Conservation (phyloP, 192 early-diverging fungal species). For the Dissophora ornata region DNA sequence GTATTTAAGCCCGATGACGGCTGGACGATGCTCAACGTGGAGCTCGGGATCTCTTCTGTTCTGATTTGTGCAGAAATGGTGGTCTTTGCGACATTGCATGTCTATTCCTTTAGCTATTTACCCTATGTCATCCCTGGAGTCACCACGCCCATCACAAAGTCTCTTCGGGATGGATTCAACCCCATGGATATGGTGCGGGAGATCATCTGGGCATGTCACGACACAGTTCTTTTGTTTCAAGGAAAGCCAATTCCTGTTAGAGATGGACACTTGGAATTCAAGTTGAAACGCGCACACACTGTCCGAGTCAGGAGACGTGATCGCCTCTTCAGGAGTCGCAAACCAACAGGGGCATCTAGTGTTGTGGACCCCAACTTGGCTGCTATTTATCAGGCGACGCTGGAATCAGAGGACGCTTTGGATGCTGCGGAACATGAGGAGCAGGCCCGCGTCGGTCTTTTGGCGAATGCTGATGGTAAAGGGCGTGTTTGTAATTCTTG, state of each 20-base stretch:
- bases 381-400: constrained; percentile 3
- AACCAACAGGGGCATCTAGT: not conserved
- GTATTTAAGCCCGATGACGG: constrained; percentile 21
- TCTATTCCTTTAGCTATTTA: constrained; percentile 51
- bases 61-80: constrained; percentile 56
- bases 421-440: not conserved
- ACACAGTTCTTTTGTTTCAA: constrained; percentile 27
- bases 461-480: constrained; percentile 35
- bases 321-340: constrained; percentile 20
- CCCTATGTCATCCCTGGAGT: constrained; percentile 38
- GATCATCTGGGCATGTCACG: constrained; percentile 38
- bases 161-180: constrained; percentile 49
- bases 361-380: constrained; percentile 12
- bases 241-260: constrained; percentile 24
- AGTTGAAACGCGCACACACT: constrained; percentile 33
- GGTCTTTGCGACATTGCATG: constrained; percentile 51
- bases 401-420: not conserved
- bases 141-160: constrained; percentile 13
- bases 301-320: constrained; percentile 29
- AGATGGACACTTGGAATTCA: constrained; percentile 24
- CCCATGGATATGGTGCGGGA: constrained; percentile 53
- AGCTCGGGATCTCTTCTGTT: constrained; percentile 42
- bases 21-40: constrained; percentile 49
- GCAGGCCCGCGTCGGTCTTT: constrained; percentile 7
- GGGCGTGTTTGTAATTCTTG: not conserved